Evolutionary conservation across 73 alveolate genomes (phyloP), one percentile per base, ranked within the genome.

Genomic region (Tetrahymena elliotti): DNA sequence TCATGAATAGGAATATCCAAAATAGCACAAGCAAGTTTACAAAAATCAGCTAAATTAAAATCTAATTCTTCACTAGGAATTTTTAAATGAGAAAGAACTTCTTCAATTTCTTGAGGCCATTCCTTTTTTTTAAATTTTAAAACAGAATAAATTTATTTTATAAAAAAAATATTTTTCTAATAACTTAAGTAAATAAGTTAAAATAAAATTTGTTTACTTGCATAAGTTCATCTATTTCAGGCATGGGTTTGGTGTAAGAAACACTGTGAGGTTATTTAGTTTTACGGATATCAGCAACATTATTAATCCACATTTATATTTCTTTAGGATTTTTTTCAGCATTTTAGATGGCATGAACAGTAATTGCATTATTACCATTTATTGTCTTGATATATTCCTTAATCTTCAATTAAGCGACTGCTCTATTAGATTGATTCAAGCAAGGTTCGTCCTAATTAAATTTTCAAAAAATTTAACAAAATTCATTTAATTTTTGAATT

Each of bases 271-370:
- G 99, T 36, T 98, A 98, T 94, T 98, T 98, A 47, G 98, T 98
- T 95, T 98, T 96, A 97, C 98, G 99, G 38, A 98, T 96, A 93
- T 98, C 99, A 47, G 96, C 96, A 33, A 98, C 98, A 93, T 96
- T 97, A 38, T 98, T 97, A 41, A 98, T 98, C 99, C 99, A 98
- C 83, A 97, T 97, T 31, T 97, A 83, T 53, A 98, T 98, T 95
- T 97, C 98, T 93, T 98, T 98, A 9, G 99, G 99, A 94, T 98
- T 98, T 53, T 98, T 98, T 93, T 98, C 99, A 38, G 99, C 99
- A 93, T 97, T 95, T 95, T 98, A 98, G 93, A 98, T 97, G 6
- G 98, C 94, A 41, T 96, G 95, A 35, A 98, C 93, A 10, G 94
- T 68, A 0, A 93, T 34, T 9, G 40, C 38, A 38, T 94, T 93